Base-by-base conservation (phyloP, 2,329 filamentous ascomycete species). In the Penicillium hesseltinei region DNA sequence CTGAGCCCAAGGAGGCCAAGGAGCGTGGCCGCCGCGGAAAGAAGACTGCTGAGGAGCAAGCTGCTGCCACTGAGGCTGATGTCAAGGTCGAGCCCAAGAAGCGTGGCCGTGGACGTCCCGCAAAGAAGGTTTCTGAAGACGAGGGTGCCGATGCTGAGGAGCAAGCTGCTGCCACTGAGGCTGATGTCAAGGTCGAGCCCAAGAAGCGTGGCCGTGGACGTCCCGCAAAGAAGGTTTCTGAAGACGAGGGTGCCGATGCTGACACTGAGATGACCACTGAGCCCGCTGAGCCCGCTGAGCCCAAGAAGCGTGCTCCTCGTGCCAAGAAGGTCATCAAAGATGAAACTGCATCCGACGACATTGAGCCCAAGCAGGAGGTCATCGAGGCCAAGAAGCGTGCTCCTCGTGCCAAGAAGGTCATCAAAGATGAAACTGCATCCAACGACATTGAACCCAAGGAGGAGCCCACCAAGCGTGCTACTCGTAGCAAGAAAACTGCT, bases 11-110 rank as follows among this genome's bases (percentile, higher is more conserved):
- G 51, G 68, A 67, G 43, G 62, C 63, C 33, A 67, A 63, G 57
- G 70, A 69, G 48, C 66, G 65, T 36, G 65, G 65, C 7, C 69
- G 67, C 44, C 48, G 29, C 5, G 8, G 64, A 25, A 55, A 51
- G 46, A 44, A 51, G 31, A 3, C 13, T 11, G 10, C n/a, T 1
- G 19, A 44, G 17, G 17, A 33, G 5, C n/a, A n/a, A 21, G 31
- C 21, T 31, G 42, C 31, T 35, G 8, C 42, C 10, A 35, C 13
- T 39, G 45, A 54, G 6, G 6, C 35, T 10, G 38, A 51, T 25
- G n/a, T 10, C 25, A 40, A 45, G 17, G 25, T n/a, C 9, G 29
- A 38, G 15, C n/a, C 17, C 6, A 45, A 51, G 35, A 46, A 53
- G 48, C 49, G 19, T 58, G 38, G 53, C n/a, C 58, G 50, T 31